Percentiles rank a stretch among this genome's conserved stretches.
phyloP scores from a whole-genome alignment of 2,329 filamentous ascomycete genomes.

The Aspergillus ochraceoroseus region DNA sequence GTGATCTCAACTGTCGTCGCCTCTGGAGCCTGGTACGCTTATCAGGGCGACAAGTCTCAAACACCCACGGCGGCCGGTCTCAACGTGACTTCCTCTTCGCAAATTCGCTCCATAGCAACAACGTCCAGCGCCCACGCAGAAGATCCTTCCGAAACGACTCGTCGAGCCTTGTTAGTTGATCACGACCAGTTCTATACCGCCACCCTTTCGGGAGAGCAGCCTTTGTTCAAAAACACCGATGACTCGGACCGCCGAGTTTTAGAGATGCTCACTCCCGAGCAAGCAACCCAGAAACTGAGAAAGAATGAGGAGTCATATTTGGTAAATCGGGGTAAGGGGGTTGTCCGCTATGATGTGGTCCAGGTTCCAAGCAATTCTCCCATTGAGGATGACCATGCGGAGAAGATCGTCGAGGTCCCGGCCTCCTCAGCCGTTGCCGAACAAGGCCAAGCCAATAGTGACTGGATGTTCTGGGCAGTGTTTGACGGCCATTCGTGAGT shows the following conservation, averaged over 20 bases:
- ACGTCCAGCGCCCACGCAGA: slow-evolving; percentile 32
- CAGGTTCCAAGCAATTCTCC: slow-evolving; percentile 95
- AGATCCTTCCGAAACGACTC: slow-evolving; percentile 51
- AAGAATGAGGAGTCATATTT: slow-evolving; percentile 88
- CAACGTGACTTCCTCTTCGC: slow-evolving; percentile 24
- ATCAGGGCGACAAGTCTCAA: slow-evolving; percentile 37
- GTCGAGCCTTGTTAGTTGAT: slow-evolving; percentile 74
- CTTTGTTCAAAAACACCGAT: slow-evolving; percentile 81
- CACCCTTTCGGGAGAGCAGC: slow-evolving; percentile 76
- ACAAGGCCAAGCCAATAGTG: slow-evolving; percentile 57
- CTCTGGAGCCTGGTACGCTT: slow-evolving; percentile 48
- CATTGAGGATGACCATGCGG: slow-evolving; percentile 96
- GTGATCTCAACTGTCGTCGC: slow-evolving; percentile 47
- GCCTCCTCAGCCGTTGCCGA: slow-evolving; percentile 53
- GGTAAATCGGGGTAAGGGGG: slow-evolving; percentile 81
- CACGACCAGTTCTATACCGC: slow-evolving; percentile 87
- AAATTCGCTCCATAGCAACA: slow-evolving; percentile 24
- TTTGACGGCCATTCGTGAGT: slow-evolving; percentile 93
- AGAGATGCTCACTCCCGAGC: slow-evolving; percentile 94
- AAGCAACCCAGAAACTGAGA: slow-evolving; percentile 83
- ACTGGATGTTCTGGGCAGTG: slow-evolving; percentile 99
- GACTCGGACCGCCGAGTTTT: slow-evolving; percentile 79
- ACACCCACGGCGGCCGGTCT: slow-evolving; percentile 23
- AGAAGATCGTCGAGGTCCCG: slow-evolving; percentile 93
- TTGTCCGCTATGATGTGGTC: slow-evolving; percentile 89